These are phyloP conservation scores for Rutstroemia sp. DNA, from an alignment of 2,329 filamentous ascomycete genomes.

Conservation along the genomic window DNA sequence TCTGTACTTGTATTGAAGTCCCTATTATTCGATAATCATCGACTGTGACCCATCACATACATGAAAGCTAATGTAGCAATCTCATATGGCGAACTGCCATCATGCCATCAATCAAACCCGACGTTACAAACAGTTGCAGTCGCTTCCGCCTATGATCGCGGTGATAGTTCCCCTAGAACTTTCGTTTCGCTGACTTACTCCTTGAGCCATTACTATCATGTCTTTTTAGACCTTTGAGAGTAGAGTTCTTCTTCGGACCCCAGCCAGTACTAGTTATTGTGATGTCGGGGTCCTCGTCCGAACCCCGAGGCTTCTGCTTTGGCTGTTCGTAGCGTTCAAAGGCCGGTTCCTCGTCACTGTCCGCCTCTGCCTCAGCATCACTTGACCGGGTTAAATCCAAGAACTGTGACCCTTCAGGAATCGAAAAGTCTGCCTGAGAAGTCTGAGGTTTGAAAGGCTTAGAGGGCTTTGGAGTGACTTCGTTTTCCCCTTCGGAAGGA, in stretches of 20 bases:
- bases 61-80: too few relatives aligned
- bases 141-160: not conserved
- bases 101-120: not conserved
- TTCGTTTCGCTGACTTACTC: constrained; percentile 11
- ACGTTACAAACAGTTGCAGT: not conserved
- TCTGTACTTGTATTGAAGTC: too few relatives aligned
- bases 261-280: constrained; percentile 12
- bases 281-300: constrained; percentile 9
- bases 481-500: constrained; percentile 4
- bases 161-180: constrained; percentile 1
- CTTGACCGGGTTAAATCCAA: constrained; percentile 28
- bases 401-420: constrained; percentile 31
- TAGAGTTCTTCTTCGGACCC: constrained; percentile 15
- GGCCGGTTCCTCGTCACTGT: not conserved
- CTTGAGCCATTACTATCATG: constrained; percentile 11
- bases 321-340: constrained; percentile 1
- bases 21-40: too few relatives aligned
- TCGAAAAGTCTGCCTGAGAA: constrained; percentile 17
- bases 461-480: not conserved
- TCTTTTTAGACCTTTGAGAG: constrained; percentile 8
- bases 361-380: constrained; percentile 15
- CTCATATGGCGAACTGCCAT: not conserved
- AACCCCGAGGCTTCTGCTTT: not conserved
- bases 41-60: too few relatives aligned
- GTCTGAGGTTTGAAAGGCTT: constrained; percentile 1